Evolutionary conservation across 1,284 basidiomycete species (phyloP).

Genomic region (Leccinum fallax): DNA sequence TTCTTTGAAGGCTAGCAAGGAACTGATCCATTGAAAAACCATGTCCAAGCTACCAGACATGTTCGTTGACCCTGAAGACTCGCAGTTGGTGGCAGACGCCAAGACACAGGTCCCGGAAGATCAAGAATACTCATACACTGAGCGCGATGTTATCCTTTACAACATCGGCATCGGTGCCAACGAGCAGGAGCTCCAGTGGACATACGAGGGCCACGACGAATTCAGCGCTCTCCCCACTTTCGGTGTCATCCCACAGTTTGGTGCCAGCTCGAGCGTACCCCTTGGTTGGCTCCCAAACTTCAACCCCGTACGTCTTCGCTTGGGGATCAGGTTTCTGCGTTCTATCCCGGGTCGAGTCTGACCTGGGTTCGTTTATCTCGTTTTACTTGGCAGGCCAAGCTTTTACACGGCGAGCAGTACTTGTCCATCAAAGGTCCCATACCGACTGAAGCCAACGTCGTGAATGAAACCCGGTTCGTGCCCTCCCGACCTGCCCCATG

Average conservation of each 20-base stretch:
- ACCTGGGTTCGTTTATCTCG: not conserved
- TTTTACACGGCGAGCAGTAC: slow-evolving; percentile 99
- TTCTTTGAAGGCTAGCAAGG: not conserved
- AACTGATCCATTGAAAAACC: not conserved
- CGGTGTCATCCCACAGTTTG: slow-evolving; percentile 95
- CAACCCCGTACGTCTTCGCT: slow-evolving; percentile 68
- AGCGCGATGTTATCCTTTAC: slow-evolving; percentile 94
- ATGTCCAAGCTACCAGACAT: slow-evolving; percentile 44
- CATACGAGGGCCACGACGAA: slow-evolving; percentile 86
- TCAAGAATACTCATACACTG: slow-evolving; percentile 74
- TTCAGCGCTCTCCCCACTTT: slow-evolving; percentile 93
- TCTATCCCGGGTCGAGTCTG: not conserved
- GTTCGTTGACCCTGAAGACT: slow-evolving; percentile 84
- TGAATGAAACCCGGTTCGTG: slow-evolving; percentile 74
- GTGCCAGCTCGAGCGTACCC: slow-evolving; percentile 60
- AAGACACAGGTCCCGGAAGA: slow-evolving; percentile 67
- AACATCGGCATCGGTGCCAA: slow-evolving; percentile 97
- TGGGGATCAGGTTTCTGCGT: not conserved
- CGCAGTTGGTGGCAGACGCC: slow-evolving; percentile 80
- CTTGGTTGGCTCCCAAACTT: slow-evolving; percentile 94
- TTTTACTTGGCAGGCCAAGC: slow-evolving; percentile 68
- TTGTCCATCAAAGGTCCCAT: slow-evolving; percentile 87
- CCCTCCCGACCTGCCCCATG: not conserved
- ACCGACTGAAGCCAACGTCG: slow-evolving; percentile 84
- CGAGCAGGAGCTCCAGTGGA: slow-evolving; percentile 90